Conservation (phyloP, 192 early-diverging fungal genomes). For the Endogone sp. region DNA sequence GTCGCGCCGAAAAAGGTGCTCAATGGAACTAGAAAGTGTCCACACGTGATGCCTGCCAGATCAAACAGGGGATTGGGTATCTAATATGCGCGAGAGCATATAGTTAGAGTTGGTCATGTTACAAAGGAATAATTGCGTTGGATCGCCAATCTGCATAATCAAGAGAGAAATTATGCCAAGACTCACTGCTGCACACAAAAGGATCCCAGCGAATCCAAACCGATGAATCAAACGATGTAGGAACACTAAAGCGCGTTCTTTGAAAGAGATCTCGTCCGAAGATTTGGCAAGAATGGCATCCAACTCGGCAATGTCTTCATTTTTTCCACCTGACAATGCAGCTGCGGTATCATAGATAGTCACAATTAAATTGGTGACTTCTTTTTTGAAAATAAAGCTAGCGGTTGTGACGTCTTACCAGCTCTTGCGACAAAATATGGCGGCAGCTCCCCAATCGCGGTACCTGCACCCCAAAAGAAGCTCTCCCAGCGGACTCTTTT, state of each 20-base stretch:
- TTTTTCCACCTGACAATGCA: slow-evolving; percentile 50
- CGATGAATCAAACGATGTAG: slow-evolving; percentile 69
- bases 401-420: slow-evolving; percentile 41
- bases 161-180: no score
- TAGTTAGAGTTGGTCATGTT: no score
- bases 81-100: no score
- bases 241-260: slow-evolving; percentile 61
- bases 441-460: slow-evolving; percentile 89
- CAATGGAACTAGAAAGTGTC: slow-evolving; percentile 88
- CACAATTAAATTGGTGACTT: no score
- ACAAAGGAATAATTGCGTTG: no score
- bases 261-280: slow-evolving; percentile 50
- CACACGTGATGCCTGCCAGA: slow-evolving; percentile 93
- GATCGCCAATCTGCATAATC: no score
- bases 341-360: no score
- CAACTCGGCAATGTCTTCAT: slow-evolving; percentile 38
- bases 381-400: no score
- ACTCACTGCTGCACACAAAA: slow-evolving; percentile 62
- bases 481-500: slow-evolving; percentile 71
- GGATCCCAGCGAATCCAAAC: slow-evolving; percentile 87
- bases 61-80: slow-evolving; percentile 98
- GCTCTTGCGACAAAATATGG: slow-evolving; percentile 94
- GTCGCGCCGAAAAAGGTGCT: slow-evolving; percentile 95
- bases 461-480: slow-evolving; percentile 93
- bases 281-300: slow-evolving; percentile 43